These are phyloP conservation scores for Panicum hallii DNA, from an alignment of 202 grass and related monocot species.

Conservation along the genomic window DNA sequence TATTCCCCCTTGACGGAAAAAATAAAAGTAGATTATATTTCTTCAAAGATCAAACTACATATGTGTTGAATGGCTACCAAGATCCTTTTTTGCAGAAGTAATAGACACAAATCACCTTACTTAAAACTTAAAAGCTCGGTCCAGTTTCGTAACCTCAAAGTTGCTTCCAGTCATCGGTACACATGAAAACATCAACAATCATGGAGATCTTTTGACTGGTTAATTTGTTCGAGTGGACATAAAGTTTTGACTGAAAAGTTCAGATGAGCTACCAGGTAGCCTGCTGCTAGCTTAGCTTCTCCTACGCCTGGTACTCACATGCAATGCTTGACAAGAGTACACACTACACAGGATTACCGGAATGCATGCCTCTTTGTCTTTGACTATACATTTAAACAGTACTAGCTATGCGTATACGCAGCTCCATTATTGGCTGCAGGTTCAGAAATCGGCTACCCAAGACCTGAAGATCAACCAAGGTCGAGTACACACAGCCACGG, in stretches of 20 bases:
- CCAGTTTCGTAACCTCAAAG: conserved; percentile 38
- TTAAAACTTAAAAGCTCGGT: neutral
- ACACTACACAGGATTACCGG: neutral
- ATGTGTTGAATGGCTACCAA: neutral
- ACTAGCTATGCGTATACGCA: neutral
- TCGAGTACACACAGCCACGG: neutral
- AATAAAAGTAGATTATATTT: neutral
- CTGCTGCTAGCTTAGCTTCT: neutral
- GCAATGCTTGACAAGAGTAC: neutral
- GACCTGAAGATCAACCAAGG: neutral
- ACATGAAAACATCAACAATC: neutral
- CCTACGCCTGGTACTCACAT: neutral
- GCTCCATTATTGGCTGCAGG: neutral
- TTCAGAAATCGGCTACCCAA: neutral
- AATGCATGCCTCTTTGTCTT: neutral
- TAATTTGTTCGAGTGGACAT: conserved; percentile 28
- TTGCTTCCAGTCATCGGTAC: neutral
- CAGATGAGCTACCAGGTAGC: neutral
- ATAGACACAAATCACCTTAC: neutral
- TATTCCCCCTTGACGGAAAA: neutral
- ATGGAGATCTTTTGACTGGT: conserved; percentile 3
- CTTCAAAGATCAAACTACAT: neutral
- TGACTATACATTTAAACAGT: neutral
- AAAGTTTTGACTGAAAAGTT: conserved; percentile 48
- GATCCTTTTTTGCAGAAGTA: neutral